Percentiles rank a stretch among this genome's conserved stretches.
phyloP scores from a whole-genome alignment of 2,329 filamentous ascomycete species.

The Fusarium dlaminii region DNA sequence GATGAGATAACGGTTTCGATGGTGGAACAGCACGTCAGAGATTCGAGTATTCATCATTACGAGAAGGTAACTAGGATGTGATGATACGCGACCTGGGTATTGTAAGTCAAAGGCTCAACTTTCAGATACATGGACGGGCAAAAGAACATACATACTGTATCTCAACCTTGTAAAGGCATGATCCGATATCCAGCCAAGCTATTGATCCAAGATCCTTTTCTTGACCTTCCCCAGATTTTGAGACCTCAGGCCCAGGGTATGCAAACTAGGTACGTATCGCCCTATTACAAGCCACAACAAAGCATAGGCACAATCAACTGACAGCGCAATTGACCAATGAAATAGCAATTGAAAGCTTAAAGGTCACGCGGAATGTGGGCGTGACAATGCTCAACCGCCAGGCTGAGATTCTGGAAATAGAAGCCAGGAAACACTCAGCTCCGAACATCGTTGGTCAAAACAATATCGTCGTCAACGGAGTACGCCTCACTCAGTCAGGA shows the following conservation, averaged over 20 bases:
- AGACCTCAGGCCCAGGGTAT: constrained; percentile 5
- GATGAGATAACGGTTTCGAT: constrained; percentile 14
- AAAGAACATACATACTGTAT: background rate
- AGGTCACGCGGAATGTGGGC: constrained; percentile 5
- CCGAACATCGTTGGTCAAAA: constrained; percentile 19
- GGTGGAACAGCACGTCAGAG: constrained; percentile 13
- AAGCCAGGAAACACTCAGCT: constrained; percentile 10
- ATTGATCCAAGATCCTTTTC: constrained; percentile 3
- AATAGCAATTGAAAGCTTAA: background rate
- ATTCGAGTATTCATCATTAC: background rate
- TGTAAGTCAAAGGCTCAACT: background rate
- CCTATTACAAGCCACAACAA: background rate
- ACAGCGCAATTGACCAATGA: background rate
- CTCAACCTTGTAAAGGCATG: background rate
- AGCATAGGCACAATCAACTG: background rate
- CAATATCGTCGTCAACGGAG: constrained; percentile 5
- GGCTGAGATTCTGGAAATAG: background rate
- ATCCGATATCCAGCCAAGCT: background rate
- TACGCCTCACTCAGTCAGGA: constrained; percentile 10
- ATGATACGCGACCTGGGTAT: background rate
- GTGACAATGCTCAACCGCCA: background rate
- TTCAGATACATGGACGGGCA: background rate
- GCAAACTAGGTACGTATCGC: background rate
- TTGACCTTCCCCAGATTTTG: constrained; percentile 4
- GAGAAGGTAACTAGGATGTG: background rate